A percentile compares a stretch with the other conserved stretches of the same genome.
Conservation (phyloP, 106 monocot species). For the Phalaenopsis equestris region DNA sequence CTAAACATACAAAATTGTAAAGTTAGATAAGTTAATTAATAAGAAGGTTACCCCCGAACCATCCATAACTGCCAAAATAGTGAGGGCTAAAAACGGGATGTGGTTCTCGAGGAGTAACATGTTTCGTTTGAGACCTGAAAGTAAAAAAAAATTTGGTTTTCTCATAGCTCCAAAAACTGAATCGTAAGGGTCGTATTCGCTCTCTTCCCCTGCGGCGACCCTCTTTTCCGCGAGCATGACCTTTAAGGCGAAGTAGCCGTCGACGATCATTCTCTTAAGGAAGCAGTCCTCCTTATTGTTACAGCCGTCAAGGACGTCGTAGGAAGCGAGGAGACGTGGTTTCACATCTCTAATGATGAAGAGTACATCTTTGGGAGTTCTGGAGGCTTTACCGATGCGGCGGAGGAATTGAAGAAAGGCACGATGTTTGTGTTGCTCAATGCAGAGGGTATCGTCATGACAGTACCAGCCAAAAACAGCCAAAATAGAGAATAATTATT, state of each 20-base stretch:
- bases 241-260: background rate
- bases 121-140: no score
- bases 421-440: conserved; percentile 5
- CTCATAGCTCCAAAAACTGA: background rate
- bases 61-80: no score
- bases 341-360: background rate
- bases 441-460: background rate
- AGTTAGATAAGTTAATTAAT: no score
- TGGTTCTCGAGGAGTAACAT: no score
- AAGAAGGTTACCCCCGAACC: no score
- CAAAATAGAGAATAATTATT: no score
- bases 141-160: background rate
- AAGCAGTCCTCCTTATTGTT: background rate
- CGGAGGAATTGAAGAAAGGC: background rate
- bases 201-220: background rate
- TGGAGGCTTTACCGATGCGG: background rate
- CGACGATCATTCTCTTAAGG: background rate
- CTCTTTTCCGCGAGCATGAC: background rate
- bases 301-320: background rate
- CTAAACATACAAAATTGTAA: no score
- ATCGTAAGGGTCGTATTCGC: background rate
- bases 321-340: background rate
- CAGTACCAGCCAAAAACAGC: no score
- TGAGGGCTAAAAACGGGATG: no score
- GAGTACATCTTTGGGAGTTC: background rate